A percentile compares a stretch with the other conserved stretches of the same genome.
These are phyloP conservation scores for Jackrogersella minutella DNA, from an alignment of 495 filamentous ascomycete species.

Conservation along the genomic window DNA sequence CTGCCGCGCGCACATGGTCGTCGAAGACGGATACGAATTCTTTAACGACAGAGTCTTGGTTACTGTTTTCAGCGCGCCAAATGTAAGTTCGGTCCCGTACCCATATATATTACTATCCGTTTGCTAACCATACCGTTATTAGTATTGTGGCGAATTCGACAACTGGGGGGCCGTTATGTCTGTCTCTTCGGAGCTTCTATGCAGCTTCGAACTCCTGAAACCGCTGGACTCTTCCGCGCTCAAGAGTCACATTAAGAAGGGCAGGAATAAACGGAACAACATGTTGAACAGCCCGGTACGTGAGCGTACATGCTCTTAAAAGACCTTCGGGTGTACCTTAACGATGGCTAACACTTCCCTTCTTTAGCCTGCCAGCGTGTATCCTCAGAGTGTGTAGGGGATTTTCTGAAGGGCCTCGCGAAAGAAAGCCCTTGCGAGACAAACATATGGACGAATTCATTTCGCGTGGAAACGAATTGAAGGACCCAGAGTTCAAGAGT, in stretches of 20 bases:
- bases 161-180: slow-evolving; percentile 99
- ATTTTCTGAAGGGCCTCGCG: slow-evolving; percentile 8
- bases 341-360: slow-evolving; percentile 28
- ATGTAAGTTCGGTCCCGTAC: slow-evolving; percentile 68
- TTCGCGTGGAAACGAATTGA: slow-evolving; percentile 32
- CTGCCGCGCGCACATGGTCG: slow-evolving; percentile 98
- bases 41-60: slow-evolving; percentile 95
- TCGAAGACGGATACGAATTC: slow-evolving; percentile 99
- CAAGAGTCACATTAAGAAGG: slow-evolving; percentile 99
- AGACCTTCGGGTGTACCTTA: not conserved
- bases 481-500: slow-evolving; percentile 8
- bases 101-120: not conserved
- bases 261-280: slow-evolving; percentile 84
- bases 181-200: slow-evolving; percentile 89
- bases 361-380: slow-evolving; percentile 53
- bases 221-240: slow-evolving; percentile 95
- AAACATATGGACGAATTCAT: slow-evolving; percentile 26
- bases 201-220: slow-evolving; percentile 96
- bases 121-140: slow-evolving; percentile 28
- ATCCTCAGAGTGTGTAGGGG: slow-evolving; percentile 61
- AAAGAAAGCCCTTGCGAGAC: slow-evolving; percentile 8
- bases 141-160: slow-evolving; percentile 99
- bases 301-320: slow-evolving; percentile 33
- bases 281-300: slow-evolving; percentile 94
- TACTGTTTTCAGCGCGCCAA: slow-evolving; percentile 97